These are phyloP conservation scores for Closterium sp. DNA, from an alignment of 139 green algal genomes.

Conservation along the genomic window DNA sequence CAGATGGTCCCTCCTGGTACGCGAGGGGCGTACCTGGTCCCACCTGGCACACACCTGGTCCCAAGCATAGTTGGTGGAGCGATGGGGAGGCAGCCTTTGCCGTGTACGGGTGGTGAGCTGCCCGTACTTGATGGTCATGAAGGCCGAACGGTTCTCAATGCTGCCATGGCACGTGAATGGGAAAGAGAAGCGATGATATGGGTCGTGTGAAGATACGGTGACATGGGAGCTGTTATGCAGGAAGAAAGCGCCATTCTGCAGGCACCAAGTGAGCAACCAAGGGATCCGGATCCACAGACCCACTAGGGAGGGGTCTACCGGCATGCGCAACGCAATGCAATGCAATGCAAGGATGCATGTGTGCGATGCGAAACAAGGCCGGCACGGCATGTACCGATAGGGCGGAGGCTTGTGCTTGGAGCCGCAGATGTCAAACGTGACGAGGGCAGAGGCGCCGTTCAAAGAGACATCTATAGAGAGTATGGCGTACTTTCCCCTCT, in stretches of 20 bases:
- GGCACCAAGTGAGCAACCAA: no score
- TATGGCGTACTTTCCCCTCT: constrained; percentile 51
- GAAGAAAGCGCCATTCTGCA: neutral
- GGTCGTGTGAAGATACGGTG: neutral
- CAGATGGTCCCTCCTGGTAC: no score
- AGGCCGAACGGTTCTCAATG: constrained; percentile 57
- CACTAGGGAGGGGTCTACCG: no score
- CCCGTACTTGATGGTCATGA: constrained; percentile 41
- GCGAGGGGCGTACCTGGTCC: no score
- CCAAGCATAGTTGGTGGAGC: constrained; percentile 77
- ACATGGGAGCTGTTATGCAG: neutral
- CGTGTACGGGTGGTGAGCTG: constrained; percentile 1
- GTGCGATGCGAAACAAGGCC: no score
- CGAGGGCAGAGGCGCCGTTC: constrained; percentile 45
- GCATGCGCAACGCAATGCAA: no score
- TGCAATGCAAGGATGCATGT: neutral
- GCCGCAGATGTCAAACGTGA: constrained; percentile 30
- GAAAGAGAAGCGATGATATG: neutral
- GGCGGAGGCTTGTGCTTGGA: neutral
- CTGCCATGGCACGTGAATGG: neutral
- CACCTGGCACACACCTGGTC: constrained; percentile 72
- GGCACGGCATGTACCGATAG: constrained; percentile 37
- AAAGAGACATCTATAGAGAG: constrained; percentile 55
- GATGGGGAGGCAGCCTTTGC: constrained; percentile 24
- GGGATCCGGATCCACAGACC: no score